phyloP scores from a whole-genome alignment of 2,329 filamentous ascomycete genomes.

The Fusarium sp. region DNA sequence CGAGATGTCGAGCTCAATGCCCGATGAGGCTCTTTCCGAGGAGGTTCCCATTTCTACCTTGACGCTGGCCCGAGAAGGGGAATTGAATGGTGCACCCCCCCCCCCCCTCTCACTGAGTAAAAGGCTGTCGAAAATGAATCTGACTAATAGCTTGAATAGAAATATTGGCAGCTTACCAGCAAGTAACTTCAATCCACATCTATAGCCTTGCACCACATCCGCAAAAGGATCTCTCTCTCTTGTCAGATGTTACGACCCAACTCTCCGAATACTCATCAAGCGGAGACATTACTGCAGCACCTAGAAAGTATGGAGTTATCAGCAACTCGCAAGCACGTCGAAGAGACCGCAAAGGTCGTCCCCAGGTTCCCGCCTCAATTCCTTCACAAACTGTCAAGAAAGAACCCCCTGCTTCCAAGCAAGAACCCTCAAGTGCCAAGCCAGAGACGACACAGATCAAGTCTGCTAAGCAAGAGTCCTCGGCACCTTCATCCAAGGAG shows the following conservation, averaged over 20 bases:
- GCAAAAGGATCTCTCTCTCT: constrained; percentile 72
- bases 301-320: constrained; percentile 76
- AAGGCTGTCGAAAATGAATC: not conserved
- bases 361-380: constrained; percentile 40
- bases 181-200: constrained; percentile 82
- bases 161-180: constrained; percentile 71
- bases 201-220: constrained; percentile 82
- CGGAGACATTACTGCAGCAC: constrained; percentile 67
- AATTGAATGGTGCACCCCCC: constrained; percentile 64
- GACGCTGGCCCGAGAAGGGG: constrained; percentile 75
- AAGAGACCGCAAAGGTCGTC: constrained; percentile 54
- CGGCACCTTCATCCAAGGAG: constrained; percentile 37
- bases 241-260: constrained; percentile 75
- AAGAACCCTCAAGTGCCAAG: constrained; percentile 23
- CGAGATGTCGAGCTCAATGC: constrained; percentile 73
- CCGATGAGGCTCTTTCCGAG: constrained; percentile 60
- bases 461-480: constrained; percentile 46
- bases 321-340: constrained; percentile 72
- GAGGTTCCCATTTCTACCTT: constrained; percentile 66
- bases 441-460: constrained; percentile 25
- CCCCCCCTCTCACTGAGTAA: not conserved
- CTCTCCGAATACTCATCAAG: constrained; percentile 63
- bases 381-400: constrained; percentile 38
- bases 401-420: constrained; percentile 27
- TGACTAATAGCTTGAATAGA: constrained; percentile 56